phyloP scores from a whole-genome alignment of 2,329 filamentous ascomycete species.

The Bipolaris bicolor region DNA sequence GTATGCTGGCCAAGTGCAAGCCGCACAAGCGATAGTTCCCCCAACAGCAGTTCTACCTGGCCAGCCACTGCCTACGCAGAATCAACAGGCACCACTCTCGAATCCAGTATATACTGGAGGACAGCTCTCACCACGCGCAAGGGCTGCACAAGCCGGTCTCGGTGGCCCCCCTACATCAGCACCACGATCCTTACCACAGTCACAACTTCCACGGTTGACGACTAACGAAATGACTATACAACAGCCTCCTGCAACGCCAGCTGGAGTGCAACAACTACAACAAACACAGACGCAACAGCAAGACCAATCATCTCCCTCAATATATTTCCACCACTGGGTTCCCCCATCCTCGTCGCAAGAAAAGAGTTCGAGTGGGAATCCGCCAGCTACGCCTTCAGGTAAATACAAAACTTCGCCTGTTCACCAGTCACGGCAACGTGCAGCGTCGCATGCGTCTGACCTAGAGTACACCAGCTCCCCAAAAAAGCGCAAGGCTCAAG shows the following conservation, averaged over 20 bases:
- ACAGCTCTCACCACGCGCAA: slow-evolving; percentile 43
- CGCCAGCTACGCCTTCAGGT: slow-evolving; percentile 76
- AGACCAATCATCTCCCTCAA: slow-evolving; percentile 71
- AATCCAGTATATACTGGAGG: slow-evolving; percentile 39
- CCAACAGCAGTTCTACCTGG: slow-evolving; percentile 45
- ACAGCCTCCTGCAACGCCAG: slow-evolving; percentile 52
- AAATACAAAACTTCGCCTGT: slow-evolving; percentile 53
- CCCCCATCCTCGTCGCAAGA: slow-evolving; percentile 67
- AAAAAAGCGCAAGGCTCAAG: slow-evolving; percentile 80
- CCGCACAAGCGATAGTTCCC: slow-evolving; percentile 40
- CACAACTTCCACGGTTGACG: slow-evolving; percentile 57
- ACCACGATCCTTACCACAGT: slow-evolving; percentile 54
- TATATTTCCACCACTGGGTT: slow-evolving; percentile 94
- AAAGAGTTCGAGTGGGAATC: slow-evolving; percentile 62
- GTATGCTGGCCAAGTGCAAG: slow-evolving; percentile 41
- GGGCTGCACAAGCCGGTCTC: slow-evolving; percentile 39
- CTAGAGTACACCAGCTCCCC: slow-evolving; percentile 75
- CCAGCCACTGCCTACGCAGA: slow-evolving; percentile 47
- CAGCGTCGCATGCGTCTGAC: slow-evolving; percentile 56
- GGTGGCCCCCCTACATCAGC: slow-evolving; percentile 49
- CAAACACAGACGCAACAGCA: slow-evolving; percentile 62
- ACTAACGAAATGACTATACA: slow-evolving; percentile 60
- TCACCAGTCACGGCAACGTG: slow-evolving; percentile 56
- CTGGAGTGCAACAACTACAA: slow-evolving; percentile 51
- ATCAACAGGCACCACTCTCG: slow-evolving; percentile 51